phyloP scores from a whole-genome alignment of 2,329 filamentous ascomycete species.

The Botrytis pseudocinerea region DNA sequence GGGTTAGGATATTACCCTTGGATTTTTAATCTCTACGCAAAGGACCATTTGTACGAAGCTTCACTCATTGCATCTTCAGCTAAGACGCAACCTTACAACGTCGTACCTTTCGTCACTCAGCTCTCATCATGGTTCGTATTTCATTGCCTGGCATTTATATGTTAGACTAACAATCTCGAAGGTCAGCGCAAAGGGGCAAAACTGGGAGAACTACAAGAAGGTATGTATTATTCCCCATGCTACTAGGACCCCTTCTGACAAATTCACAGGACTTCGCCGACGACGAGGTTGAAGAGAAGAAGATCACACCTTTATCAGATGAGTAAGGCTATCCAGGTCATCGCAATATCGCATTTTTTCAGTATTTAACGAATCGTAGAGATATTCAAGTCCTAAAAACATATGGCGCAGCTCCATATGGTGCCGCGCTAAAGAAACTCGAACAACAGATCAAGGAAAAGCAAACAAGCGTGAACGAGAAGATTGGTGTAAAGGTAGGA shows the following conservation, averaged over 20 bases:
- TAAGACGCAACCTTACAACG: background rate
- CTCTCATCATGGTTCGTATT: slow-evolving; percentile 23
- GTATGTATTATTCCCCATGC: slow-evolving; percentile 45
- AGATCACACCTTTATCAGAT: slow-evolving; percentile 95
- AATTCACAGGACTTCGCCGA: slow-evolving; percentile 65
- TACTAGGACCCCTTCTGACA: slow-evolving; percentile 20
- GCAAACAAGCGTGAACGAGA: slow-evolving; percentile 96
- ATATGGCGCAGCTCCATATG: slow-evolving; percentile 95
- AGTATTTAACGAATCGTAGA: slow-evolving; percentile 54
- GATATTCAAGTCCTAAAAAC: slow-evolving; percentile 99
- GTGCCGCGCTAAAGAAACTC: slow-evolving; percentile 89
- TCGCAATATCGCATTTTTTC: slow-evolving; percentile 14
- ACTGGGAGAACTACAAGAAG: slow-evolving; percentile 99
- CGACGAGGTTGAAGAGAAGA: slow-evolving; percentile 98
- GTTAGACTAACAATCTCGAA: slow-evolving; percentile 9
- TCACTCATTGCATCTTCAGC: background rate
- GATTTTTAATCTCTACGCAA: background rate
- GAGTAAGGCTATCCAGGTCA: slow-evolving; percentile 63
- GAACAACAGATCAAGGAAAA: slow-evolving; percentile 99
- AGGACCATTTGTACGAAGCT: background rate
- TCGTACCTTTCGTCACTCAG: slow-evolving; percentile 8
- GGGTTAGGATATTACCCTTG: background rate
- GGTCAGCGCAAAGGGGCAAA: slow-evolving; percentile 59
- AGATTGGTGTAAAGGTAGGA: slow-evolving; percentile 81
- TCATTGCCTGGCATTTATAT: background rate